Conservation (phyloP, 2,329 filamentous ascomycete genomes). For the Aspergillus pseudoglaucus region DNA sequence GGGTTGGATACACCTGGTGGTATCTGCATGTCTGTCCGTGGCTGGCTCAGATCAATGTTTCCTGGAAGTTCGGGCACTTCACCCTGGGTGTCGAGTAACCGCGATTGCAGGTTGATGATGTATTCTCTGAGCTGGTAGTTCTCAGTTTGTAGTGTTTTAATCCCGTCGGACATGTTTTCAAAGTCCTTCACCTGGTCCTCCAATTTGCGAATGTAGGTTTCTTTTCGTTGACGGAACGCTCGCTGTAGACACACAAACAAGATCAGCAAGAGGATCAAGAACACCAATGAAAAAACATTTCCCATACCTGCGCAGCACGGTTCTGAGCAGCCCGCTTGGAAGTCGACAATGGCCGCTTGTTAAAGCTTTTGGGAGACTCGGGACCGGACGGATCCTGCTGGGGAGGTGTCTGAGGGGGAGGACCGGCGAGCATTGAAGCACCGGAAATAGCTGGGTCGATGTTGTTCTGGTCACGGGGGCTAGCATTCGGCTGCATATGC, state of each 20-base stretch:
- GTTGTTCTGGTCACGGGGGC: constrained; percentile 46
- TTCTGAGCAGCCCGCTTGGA: constrained; percentile 97
- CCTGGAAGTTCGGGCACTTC: constrained; percentile 79
- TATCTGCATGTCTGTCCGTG: constrained; percentile 36
- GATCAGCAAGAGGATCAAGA: constrained; percentile 6
- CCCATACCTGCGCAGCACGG: constrained; percentile 82
- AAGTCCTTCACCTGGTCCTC: constrained; percentile 88
- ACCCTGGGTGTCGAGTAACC: constrained; percentile 73
- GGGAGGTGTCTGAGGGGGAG: constrained; percentile 26
- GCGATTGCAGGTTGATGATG: constrained; percentile 80
- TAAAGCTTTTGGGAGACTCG: constrained; percentile 62
- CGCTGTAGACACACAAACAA: constrained; percentile 50
- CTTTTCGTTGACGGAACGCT: constrained; percentile 94
- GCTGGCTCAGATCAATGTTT: constrained; percentile 64
- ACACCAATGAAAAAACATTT: background rate
- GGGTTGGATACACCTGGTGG: constrained; percentile 18
- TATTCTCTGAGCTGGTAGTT: constrained; percentile 91
- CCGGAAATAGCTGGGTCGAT: constrained; percentile 56
- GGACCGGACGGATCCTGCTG: constrained; percentile 21
- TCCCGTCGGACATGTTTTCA: constrained; percentile 66
- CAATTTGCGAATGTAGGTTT: constrained; percentile 95
- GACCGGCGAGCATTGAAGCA: constrained; percentile 41
- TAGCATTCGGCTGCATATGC: constrained; percentile 34
- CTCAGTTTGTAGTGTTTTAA: constrained; percentile 75
- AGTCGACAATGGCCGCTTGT: constrained; percentile 83